Evolutionary conservation across 1,284 basidiomycete genomes (phyloP).

Genomic region (Apiotrichum siamense): DNA sequence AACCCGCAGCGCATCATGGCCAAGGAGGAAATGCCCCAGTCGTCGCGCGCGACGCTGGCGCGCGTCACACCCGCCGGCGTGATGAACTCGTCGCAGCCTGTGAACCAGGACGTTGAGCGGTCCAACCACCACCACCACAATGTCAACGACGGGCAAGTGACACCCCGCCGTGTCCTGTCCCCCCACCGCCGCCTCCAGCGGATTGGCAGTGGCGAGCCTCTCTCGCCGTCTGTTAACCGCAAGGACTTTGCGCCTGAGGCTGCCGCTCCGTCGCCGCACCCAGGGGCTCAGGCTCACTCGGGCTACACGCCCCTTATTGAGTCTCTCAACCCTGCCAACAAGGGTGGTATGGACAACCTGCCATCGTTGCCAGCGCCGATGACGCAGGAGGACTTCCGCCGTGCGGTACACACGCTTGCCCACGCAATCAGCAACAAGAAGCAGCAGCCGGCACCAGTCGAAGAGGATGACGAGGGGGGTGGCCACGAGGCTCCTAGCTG

Average conservation of each 20-base stretch:
- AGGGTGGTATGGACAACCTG: constrained; percentile 45
- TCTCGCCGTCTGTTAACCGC: background rate
- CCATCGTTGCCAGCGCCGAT: constrained; percentile 57
- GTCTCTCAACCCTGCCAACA: constrained; percentile 50
- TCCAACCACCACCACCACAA: background rate
- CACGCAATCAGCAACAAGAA: constrained; percentile 48
- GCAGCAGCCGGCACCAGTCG: constrained; percentile 3
- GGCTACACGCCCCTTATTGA: constrained; percentile 66
- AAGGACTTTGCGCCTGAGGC: background rate
- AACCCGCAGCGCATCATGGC: constrained; percentile 84
- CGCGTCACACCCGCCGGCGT: constrained; percentile 53
- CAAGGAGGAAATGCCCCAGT: constrained; percentile 54
- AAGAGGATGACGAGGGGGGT: constrained; percentile 54
- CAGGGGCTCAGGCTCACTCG: background rate
- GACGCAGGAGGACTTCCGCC: constrained; percentile 78
- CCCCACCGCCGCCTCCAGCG: background rate
- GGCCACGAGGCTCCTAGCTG: constrained; percentile 96
- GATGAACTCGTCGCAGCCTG: constrained; percentile 42
- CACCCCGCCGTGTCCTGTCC: background rate
- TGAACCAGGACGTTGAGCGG: constrained; percentile 39
- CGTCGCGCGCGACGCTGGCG: constrained; percentile 11
- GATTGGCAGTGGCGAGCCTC: background rate
- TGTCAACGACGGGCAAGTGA: background rate
- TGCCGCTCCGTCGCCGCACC: background rate
- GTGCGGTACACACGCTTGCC: constrained; percentile 74